Percentiles rank a stretch among this genome's conserved stretches.
Conservation (phyloP, 345 rosid species). For the Brassica napus region DNA sequence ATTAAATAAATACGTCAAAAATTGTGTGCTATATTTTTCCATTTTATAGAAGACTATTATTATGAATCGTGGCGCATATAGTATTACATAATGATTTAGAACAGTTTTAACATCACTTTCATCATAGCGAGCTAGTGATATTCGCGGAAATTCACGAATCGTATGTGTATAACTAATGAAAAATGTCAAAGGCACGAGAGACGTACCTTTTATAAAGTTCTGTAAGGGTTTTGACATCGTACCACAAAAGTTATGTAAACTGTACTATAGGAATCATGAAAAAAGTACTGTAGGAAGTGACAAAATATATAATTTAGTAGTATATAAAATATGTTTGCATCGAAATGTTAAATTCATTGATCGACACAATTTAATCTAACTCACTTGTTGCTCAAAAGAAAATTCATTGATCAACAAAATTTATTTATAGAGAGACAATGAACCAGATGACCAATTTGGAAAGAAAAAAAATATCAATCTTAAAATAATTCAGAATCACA, state of each 20-base stretch:
- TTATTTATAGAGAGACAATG: not conserved
- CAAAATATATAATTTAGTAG: not conserved
- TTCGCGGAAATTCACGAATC: not conserved
- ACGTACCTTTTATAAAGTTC: not conserved
- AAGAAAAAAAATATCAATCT: not conserved
- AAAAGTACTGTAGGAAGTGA: not conserved
- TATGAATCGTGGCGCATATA: not conserved
- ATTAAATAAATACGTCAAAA: constrained; percentile 1
- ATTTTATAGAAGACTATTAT: constrained; percentile 3
- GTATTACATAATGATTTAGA: not conserved
- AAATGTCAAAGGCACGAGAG: constrained; percentile 14
- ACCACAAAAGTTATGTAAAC: not conserved
- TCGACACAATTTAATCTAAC: not conserved
- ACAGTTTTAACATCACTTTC: constrained; percentile 31
- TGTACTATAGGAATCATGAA: not conserved
- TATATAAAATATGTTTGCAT: not conserved
- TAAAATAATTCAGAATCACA: not conserved
- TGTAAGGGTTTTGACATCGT: not conserved
- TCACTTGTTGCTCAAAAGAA: not conserved
- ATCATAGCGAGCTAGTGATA: constrained; percentile 14
- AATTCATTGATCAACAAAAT: not conserved
- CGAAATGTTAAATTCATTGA: not conserved
- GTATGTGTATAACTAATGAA: not conserved
- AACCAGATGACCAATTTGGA: not conserved
- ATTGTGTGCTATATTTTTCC: constrained; percentile 1